Conservation (phyloP, 192 early-diverging fungal species). For the Coemansia sp. region DNA sequence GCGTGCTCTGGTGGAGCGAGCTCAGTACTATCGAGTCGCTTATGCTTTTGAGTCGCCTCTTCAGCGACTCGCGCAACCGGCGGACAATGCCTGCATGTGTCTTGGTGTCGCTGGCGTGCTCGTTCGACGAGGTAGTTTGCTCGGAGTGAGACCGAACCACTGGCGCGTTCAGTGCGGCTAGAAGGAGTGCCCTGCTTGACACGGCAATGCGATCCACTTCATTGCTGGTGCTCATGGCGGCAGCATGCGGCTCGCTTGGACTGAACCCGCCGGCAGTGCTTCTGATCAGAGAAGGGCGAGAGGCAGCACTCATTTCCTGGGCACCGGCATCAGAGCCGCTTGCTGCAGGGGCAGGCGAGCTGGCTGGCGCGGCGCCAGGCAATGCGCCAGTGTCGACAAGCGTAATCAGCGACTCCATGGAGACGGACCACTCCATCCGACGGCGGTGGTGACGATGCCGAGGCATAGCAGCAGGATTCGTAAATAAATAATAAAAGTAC, state of each 20-base stretch:
- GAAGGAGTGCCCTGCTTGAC: neutral
- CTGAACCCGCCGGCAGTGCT: neutral
- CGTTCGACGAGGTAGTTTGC: slow-evolving; percentile 12
- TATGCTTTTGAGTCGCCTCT: slow-evolving; percentile 13
- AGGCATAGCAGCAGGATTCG: slow-evolving; percentile 15
- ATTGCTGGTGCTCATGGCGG: neutral
- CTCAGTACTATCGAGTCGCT: slow-evolving; percentile 5
- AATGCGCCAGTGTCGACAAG: slow-evolving; percentile 14
- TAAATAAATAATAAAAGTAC: neutral
- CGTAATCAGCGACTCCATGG: slow-evolving; percentile 37
- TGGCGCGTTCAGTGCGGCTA: slow-evolving; percentile 1
- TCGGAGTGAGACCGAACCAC: slow-evolving; percentile 32
- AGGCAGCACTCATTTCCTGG: no score
- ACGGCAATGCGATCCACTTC: neutral
- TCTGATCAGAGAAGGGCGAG: slow-evolving; percentile 12
- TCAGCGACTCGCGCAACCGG: slow-evolving; percentile 25
- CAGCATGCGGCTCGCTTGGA: neutral
- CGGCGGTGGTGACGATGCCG: slow-evolving; percentile 27
- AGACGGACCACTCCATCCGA: slow-evolving; percentile 36
- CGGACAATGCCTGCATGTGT: slow-evolving; percentile 3
- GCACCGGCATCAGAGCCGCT: neutral
- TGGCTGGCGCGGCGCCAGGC: neutral
- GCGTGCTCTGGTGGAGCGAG: slow-evolving; percentile 6
- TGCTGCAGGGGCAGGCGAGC: neutral
- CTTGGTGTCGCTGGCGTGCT: slow-evolving; percentile 6